These are phyloP conservation scores for Stipa capillata DNA, from an alignment of 176 grass and related monocot species.

Conservation along the genomic window DNA sequence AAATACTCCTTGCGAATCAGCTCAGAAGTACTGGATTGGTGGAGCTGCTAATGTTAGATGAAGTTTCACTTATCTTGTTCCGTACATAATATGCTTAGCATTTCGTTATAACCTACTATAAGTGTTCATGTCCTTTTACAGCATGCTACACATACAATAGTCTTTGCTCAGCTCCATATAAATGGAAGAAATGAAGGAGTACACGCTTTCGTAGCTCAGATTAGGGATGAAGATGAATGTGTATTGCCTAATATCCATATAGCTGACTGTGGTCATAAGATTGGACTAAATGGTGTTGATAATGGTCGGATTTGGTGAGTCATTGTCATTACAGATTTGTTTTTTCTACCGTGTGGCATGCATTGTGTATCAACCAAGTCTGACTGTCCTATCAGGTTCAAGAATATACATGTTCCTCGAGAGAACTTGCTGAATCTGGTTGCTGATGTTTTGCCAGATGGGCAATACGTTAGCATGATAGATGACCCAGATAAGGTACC, in stretches of 20 bases:
- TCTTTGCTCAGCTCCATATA: conserved; percentile 90
- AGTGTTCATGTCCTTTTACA: conserved; percentile 28
- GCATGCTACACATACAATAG: conserved; percentile 90
- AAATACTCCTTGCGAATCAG: conserved; percentile 93
- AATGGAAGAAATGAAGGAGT: conserved; percentile 89
- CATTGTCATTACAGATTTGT: not conserved
- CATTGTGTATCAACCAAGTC: not conserved
- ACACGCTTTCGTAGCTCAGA: conserved; percentile 88
- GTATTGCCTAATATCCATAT: conserved; percentile 68
- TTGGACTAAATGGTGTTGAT: conserved; percentile 96
- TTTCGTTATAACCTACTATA: conserved; percentile 9
- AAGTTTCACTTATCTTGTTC: not conserved
- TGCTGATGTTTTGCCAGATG: conserved; percentile 87
- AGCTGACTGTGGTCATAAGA: conserved; percentile 98
- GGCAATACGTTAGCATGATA: conserved; percentile 86
- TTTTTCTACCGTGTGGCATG: not conserved
- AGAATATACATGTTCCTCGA: conserved; percentile 78
- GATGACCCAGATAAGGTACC: conserved; percentile 72
- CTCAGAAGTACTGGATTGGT: conserved; percentile 99
- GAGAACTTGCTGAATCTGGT: conserved; percentile 94
- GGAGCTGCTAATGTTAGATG: conserved; percentile 87
- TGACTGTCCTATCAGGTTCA: conserved; percentile 52
- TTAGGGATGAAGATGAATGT: conserved; percentile 76
- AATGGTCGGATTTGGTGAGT: conserved; percentile 96
- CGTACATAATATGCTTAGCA: not conserved